Conservation (phyloP, 2,329 filamentous ascomycete species). For the Cercospora janseana region DNA sequence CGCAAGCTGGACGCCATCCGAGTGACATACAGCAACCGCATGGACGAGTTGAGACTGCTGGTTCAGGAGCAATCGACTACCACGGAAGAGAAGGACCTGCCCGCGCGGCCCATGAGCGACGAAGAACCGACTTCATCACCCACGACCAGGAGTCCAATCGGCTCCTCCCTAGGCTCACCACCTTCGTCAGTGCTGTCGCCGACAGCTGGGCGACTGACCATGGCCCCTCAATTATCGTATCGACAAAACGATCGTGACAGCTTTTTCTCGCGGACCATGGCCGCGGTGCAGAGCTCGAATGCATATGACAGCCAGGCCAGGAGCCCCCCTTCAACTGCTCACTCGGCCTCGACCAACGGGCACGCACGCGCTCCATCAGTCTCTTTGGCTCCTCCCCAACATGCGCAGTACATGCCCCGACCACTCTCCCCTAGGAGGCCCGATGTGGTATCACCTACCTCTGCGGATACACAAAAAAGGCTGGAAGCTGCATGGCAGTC, state of each 20-base stretch:
- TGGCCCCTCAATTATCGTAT: constrained; percentile 38
- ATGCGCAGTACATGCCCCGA: constrained; percentile 60
- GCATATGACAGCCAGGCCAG: constrained; percentile 2
- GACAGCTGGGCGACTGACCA: constrained; percentile 41
- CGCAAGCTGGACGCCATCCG: constrained; percentile 90
- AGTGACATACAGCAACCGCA: constrained; percentile 84
- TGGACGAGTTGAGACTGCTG: constrained; percentile 78
- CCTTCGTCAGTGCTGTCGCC: background rate
- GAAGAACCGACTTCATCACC: constrained; percentile 45
- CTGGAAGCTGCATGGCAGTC: constrained; percentile 21
- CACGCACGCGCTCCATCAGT: constrained; percentile 16
- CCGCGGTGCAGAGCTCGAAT: constrained; percentile 27
- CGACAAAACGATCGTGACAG: constrained; percentile 31
- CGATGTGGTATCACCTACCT: constrained; percentile 34
- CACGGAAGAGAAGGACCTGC: constrained; percentile 68
- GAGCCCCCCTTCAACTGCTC: constrained; percentile 12
- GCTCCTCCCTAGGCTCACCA: constrained; percentile 33
- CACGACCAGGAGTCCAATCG: constrained; percentile 38
- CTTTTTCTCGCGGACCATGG: constrained; percentile 34
- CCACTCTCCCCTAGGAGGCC: constrained; percentile 67
- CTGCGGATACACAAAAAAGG: constrained; percentile 40
- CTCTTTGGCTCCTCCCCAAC: constrained; percentile 38
- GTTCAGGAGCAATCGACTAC: constrained; percentile 47
- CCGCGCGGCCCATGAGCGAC: constrained; percentile 65
- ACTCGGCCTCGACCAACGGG: constrained; percentile 14